phyloP scores from a whole-genome alignment of 768 basidiomycete species.

The Lactifluus subvellereus region DNA sequence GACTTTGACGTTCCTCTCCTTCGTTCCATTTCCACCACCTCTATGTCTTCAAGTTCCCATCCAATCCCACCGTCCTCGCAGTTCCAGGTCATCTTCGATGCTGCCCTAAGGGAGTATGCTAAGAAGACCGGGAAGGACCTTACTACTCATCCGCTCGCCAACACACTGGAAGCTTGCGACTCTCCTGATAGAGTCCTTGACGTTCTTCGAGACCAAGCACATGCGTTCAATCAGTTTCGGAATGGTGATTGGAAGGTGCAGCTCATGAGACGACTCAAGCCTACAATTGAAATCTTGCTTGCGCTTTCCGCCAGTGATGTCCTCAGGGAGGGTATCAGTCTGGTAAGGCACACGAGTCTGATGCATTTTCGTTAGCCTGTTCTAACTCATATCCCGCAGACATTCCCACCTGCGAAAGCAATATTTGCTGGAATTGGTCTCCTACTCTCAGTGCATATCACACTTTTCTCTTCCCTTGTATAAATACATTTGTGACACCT shows the following conservation, averaged over 20 bases:
- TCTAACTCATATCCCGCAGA: not conserved
- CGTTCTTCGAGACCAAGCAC: not conserved
- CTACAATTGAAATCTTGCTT: not conserved
- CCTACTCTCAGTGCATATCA: not conserved
- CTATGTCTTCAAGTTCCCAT: not conserved
- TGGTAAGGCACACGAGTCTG: not conserved
- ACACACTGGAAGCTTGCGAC: not conserved
- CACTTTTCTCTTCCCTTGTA: too few species aligned
- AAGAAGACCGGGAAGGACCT: not conserved
- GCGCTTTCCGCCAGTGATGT: not conserved
- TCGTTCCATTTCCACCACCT: not conserved
- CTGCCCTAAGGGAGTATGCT: not conserved
- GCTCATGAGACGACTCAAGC: not conserved
- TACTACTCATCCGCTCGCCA: not conserved
- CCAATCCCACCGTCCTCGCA: not conserved
- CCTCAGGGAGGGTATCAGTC: not conserved
- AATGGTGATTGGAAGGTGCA: not conserved
- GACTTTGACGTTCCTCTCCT: not conserved
- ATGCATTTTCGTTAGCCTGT: not conserved
- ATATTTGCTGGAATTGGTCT: constrained; percentile 1
- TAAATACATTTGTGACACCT: too few species aligned
- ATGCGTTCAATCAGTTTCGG: not conserved
- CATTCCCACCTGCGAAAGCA: not conserved
- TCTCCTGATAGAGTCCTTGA: not conserved
- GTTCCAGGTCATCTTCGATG: not conserved